Evolutionary conservation across 2,329 filamentous ascomycete species (phyloP).

Genomic region (Colletotrichum sidae): DNA sequence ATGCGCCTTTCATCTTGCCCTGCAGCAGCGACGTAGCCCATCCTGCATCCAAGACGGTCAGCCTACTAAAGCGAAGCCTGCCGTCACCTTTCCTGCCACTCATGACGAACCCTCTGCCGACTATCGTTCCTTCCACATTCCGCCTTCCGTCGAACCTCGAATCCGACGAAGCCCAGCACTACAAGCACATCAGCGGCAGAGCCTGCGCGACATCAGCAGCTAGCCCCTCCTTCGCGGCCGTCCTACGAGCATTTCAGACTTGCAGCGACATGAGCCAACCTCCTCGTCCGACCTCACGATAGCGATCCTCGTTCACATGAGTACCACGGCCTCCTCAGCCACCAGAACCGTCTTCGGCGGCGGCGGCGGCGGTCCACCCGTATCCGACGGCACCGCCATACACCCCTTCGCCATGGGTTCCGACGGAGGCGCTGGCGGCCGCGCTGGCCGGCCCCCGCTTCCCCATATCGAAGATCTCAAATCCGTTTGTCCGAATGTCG

Average conservation of each 20-base stretch:
- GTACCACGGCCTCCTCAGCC: constrained; percentile 33
- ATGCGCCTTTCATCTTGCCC: constrained; percentile 16
- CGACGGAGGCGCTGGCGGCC: constrained; percentile 33
- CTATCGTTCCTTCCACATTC: constrained; percentile 29
- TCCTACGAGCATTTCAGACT: constrained; percentile 9
- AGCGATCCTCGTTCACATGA: constrained; percentile 33
- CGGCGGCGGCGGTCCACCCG: constrained; percentile 32
- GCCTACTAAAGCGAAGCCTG: constrained; percentile 20
- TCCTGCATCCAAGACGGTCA: not conserved
- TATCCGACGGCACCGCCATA: constrained; percentile 31
- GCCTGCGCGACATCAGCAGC: not conserved
- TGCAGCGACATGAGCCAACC: constrained; percentile 35
- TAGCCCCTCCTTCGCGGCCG: not conserved
- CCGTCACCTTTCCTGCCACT: constrained; percentile 29
- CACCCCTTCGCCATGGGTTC: constrained; percentile 36
- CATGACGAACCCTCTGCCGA: constrained; percentile 35
- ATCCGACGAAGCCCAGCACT: constrained; percentile 15
- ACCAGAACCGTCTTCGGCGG: constrained; percentile 37
- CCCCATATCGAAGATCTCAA: constrained; percentile 67
- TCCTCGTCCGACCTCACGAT: constrained; percentile 10
- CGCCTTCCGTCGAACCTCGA: constrained; percentile 28
- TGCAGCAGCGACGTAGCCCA: constrained; percentile 26
- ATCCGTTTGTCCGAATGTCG: constrained; percentile 58
- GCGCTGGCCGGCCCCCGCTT: constrained; percentile 50
- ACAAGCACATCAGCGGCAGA: not conserved